A percentile compares a stretch with the other conserved stretches of the same genome.
phyloP scores from a whole-genome alignment of 2,329 filamentous ascomycete genomes.

The Septoria petroselini region DNA sequence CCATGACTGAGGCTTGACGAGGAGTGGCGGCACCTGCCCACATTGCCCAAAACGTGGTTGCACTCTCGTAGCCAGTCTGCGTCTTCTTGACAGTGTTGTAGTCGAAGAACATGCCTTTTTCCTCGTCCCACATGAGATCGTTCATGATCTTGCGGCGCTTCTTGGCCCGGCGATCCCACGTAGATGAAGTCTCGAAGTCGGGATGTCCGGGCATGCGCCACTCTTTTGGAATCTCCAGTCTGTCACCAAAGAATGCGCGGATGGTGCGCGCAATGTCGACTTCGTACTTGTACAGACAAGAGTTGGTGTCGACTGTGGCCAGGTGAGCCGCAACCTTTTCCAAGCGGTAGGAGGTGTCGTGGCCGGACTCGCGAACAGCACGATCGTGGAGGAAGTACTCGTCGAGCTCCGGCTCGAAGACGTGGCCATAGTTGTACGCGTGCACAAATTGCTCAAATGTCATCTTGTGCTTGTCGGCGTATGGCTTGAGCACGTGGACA shows the following conservation, averaged over 20 bases:
- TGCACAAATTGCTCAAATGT: constrained; percentile 78
- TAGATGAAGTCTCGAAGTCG: constrained; percentile 73
- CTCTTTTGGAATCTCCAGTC: constrained; percentile 74
- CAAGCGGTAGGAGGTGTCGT: constrained; percentile 92
- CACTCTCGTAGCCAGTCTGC: constrained; percentile 81
- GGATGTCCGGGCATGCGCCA: constrained; percentile 67
- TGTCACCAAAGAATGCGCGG: constrained; percentile 77
- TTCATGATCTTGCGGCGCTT: constrained; percentile 81
- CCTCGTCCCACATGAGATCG: constrained; percentile 89
- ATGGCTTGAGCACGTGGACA: constrained; percentile 74
- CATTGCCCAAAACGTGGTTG: constrained; percentile 94
- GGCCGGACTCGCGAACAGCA: constrained; percentile 90
- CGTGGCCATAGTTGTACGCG: constrained; percentile 75
- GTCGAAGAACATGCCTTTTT: constrained; percentile 95
- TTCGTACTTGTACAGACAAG: constrained; percentile 94
- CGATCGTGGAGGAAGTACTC: constrained; percentile 95
- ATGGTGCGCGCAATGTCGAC: constrained; percentile 87
- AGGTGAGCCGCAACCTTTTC: constrained; percentile 84
- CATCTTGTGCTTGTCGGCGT: constrained; percentile 79
- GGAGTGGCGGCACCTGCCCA: constrained; percentile 90
- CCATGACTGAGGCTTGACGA: constrained; percentile 78
- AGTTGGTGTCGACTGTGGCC: constrained; percentile 92
- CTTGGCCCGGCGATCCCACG: constrained; percentile 87
- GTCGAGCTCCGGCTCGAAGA: constrained; percentile 84
- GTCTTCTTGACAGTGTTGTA: constrained; percentile 83